Evolutionary conservation across 768 basidiomycete genomes (phyloP).

Genomic region (Butyriboletus loyo): DNA sequence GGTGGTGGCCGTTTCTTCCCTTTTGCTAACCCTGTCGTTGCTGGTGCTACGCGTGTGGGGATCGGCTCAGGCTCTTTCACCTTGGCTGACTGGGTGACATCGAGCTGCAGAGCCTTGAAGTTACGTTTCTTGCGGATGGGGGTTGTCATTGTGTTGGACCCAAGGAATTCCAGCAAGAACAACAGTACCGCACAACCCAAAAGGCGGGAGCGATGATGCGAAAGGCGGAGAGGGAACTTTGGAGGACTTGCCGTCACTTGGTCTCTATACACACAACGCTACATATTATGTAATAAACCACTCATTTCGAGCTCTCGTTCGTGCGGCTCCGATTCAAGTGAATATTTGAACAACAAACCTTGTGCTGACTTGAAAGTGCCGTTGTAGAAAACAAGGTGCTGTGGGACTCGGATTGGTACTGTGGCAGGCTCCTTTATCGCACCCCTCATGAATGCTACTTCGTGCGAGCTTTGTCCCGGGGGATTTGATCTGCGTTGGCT

Average conservation of each 20-base stretch:
- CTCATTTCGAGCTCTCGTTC: no score
- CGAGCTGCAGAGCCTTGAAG: slow-evolving; percentile 82
- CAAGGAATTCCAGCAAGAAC: slow-evolving; percentile 4
- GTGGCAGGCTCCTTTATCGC: not conserved
- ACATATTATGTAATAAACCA: slow-evolving; percentile 21
- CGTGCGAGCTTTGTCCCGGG: not conserved
- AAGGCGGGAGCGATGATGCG: slow-evolving; percentile 9
- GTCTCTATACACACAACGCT: slow-evolving; percentile 1
- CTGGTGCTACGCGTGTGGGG: slow-evolving; percentile 47
- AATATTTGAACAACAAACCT: not conserved
- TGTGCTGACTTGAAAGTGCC: not conserved
- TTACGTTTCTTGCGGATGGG: slow-evolving; percentile 89
- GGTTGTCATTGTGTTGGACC: slow-evolving; percentile 38
- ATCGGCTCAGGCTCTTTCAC: slow-evolving; percentile 42
- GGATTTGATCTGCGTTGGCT: no score
- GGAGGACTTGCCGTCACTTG: not conserved
- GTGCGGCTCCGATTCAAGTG: no score
- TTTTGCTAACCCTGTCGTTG: slow-evolving; percentile 34
- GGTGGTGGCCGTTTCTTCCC: slow-evolving; percentile 77
- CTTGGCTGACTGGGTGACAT: slow-evolving; percentile 45
- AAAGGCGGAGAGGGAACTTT: slow-evolving; percentile 20
- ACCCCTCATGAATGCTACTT: not conserved
- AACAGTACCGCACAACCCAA: slow-evolving; percentile 1
- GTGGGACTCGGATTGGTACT: no score
- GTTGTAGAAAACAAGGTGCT: not conserved